Evolutionary conservation across 495 filamentous ascomycete species (phyloP).

Genomic region (Penicillium angulare): DNA sequence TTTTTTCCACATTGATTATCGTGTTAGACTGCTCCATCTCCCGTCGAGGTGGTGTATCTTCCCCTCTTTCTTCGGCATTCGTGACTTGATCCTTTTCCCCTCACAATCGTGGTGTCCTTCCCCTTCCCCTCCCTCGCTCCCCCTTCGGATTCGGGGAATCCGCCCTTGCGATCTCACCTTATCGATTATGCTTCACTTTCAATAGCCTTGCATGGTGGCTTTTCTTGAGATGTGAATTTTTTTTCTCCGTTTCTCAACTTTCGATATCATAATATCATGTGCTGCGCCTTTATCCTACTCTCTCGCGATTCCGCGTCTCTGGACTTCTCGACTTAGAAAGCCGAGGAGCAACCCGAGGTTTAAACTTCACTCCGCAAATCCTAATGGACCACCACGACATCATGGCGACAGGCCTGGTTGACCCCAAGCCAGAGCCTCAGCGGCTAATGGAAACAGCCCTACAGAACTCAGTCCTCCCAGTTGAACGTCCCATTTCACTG

Average conservation of each 20-base stretch:
- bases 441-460: constrained; percentile 29
- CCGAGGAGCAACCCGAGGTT: not conserved
- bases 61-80: too few relatives aligned
- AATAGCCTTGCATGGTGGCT: constrained; percentile 37
- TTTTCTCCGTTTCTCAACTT: constrained; percentile 17
- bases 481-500: constrained; percentile 38
- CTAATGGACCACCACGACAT: constrained; percentile 7
- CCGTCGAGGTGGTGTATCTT: too few relatives aligned
- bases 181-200: constrained; percentile 26
- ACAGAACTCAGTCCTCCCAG: constrained; percentile 23
- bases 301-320: constrained; percentile 36
- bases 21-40: not conserved
- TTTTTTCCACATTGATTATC: too few relatives aligned
- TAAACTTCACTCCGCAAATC: not conserved
- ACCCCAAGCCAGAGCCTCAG: constrained; percentile 12
- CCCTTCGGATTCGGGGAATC: constrained; percentile 17
- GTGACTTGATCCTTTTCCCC: too few relatives aligned
- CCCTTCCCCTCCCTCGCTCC: constrained; percentile 18
- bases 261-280: constrained; percentile 36
- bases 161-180: constrained; percentile 25
- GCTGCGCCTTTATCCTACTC: constrained; percentile 28
- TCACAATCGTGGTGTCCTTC: too few relatives aligned
- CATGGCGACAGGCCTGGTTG: constrained; percentile 14
- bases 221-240: constrained; percentile 29
- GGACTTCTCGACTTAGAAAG: constrained; percentile 13